Percentiles rank a stretch among this genome's conserved stretches.
phyloP scores from a whole-genome alignment of 306 rosid genomes.

The Parietaria judaica region DNA sequence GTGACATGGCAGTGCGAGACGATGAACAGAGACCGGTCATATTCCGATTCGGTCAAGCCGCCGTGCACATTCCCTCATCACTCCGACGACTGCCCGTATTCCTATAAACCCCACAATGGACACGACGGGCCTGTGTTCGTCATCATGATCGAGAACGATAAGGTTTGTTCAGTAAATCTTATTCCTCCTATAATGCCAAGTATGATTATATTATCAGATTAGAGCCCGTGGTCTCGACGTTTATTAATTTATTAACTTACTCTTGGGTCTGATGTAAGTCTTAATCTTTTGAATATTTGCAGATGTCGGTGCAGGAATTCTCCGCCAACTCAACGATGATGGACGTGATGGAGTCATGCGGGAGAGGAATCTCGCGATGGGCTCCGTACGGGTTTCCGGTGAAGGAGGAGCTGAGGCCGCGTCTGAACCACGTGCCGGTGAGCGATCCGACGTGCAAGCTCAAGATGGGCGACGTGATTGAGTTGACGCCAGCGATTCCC shows the following conservation, averaged over 20 bases:
- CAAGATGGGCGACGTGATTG: constrained; percentile 93
- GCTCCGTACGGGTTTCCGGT: constrained; percentile 63
- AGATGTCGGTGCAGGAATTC: constrained; percentile 98
- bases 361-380: constrained; percentile 62
- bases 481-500: constrained; percentile 74
- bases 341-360: constrained; percentile 62
- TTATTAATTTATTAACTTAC: too few species aligned
- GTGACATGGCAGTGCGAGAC: constrained; percentile 98
- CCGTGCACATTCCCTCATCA: constrained; percentile 89
- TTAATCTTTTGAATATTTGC: constrained; percentile 19
- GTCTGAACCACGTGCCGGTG: constrained; percentile 63
- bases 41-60: constrained; percentile 47
- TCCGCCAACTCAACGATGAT: constrained; percentile 59
- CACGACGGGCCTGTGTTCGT: constrained; percentile 83
- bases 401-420: constrained; percentile 93
- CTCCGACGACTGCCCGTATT: constrained; percentile 71
- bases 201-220: too few species aligned
- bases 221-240: too few species aligned
- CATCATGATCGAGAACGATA: constrained; percentile 78
- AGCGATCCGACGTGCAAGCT: constrained; percentile 64
- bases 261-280: not conserved
- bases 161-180: constrained; percentile 38
- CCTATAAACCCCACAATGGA: constrained; percentile 53
- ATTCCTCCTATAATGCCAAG: not conserved
- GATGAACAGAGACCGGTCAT: constrained; percentile 60